These are phyloP conservation scores for Heliamphora exappendiculata DNA, from an alignment of 148 eudicot genomes.

Conservation along the genomic window DNA sequence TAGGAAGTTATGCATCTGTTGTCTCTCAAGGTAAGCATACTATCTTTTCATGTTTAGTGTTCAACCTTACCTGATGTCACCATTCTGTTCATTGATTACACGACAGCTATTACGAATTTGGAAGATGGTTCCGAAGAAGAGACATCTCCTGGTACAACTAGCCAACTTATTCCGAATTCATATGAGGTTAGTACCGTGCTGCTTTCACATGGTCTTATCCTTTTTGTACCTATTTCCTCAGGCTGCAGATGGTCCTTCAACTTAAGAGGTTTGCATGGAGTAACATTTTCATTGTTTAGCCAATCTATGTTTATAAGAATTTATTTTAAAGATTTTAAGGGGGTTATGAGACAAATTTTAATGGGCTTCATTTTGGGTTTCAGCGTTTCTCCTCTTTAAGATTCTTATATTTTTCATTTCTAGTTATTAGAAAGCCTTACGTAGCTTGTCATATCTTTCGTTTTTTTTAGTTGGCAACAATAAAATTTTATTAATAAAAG, in stretches of 20 bases:
- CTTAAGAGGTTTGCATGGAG: background rate
- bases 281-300: background rate
- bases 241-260: background rate
- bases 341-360: too few relatives aligned
- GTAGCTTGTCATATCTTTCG: too few relatives aligned
- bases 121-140: conserved; percentile 34
- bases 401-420: too few relatives aligned
- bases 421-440: too few relatives aligned
- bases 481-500: too few relatives aligned
- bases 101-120: conserved; percentile 22
- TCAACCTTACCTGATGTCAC: background rate
- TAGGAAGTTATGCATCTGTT: background rate
- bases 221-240: background rate
- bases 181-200: conserved; percentile 36
- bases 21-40: background rate
- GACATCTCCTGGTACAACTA: conserved; percentile 26
- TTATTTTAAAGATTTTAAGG: too few relatives aligned
- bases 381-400: too few relatives aligned
- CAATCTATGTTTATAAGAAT: background rate
- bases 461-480: too few relatives aligned
- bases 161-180: conserved; percentile 50
- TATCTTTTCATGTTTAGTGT: background rate
- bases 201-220: background rate
- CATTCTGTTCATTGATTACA: background rate
- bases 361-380: too few relatives aligned